Conservation (phyloP, 1,139 yeast genomes). For the Protomyces lactucae-debilis region DNA sequence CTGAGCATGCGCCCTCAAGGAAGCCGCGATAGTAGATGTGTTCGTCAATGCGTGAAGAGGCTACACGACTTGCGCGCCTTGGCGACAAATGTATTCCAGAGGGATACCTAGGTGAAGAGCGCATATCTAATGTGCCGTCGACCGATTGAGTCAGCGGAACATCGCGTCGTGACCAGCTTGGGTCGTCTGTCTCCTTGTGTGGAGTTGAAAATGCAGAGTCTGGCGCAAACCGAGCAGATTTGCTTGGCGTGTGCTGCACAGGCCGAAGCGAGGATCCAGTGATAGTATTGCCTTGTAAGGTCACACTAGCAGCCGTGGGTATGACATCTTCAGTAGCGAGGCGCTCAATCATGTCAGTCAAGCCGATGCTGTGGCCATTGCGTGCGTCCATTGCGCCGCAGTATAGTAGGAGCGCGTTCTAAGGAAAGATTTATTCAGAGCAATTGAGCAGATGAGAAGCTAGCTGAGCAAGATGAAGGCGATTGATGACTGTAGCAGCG, state of each 20-base stretch:
- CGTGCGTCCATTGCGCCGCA: no score
- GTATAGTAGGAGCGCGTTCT: no score
- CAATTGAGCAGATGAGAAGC: neutral
- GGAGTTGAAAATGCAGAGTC: slow-evolving; percentile 19
- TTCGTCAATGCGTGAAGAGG: slow-evolving; percentile 17
- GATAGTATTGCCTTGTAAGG: neutral
- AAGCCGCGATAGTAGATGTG: slow-evolving; percentile 32
- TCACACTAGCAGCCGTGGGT: neutral
- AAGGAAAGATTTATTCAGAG: neutral
- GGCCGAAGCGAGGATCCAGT: neutral
- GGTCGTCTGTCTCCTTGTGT: slow-evolving; percentile 23
- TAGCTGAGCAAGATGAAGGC: neutral
- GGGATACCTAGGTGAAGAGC: slow-evolving; percentile 5
- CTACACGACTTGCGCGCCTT: slow-evolving; percentile 3
- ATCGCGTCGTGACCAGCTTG: slow-evolving; percentile 18
- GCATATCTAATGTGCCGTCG: neutral
- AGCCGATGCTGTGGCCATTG: neutral
- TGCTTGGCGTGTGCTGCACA: neutral
- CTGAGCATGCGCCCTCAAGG: slow-evolving; percentile 46
- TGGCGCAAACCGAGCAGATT: neutral
- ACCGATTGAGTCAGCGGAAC: neutral
- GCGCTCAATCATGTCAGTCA: slow-evolving; percentile 20
- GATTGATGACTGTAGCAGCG: no score
- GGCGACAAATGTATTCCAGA: slow-evolving; percentile 6
- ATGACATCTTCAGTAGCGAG: slow-evolving; percentile 11